These are phyloP conservation scores for Venturia aucupariae DNA, from an alignment of 2,329 filamentous ascomycete genomes.

Conservation along the genomic window DNA sequence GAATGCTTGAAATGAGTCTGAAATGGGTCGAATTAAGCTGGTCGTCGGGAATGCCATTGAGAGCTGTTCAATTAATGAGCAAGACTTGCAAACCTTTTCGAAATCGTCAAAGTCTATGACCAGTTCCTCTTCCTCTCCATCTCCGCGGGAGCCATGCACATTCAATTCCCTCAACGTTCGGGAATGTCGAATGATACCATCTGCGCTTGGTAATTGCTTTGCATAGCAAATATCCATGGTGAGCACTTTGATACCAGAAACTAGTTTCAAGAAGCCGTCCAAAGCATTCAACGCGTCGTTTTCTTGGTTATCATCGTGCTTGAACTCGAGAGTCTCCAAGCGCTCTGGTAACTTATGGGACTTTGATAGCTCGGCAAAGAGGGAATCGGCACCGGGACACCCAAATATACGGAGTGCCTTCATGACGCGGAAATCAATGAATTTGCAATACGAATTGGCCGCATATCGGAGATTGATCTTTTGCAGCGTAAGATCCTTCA, in stretches of 20 bases:
- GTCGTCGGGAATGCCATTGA: conserved; percentile 39
- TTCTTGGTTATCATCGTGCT: conserved; percentile 39
- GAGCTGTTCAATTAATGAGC: conserved; percentile 35
- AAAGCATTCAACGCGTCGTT: conserved; percentile 38
- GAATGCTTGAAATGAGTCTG: conserved; percentile 34
- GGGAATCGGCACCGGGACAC: conserved; percentile 37
- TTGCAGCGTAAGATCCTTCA: conserved; percentile 37
- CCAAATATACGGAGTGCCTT: conserved; percentile 34
- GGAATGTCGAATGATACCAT: conserved; percentile 36
- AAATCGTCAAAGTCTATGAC: conserved; percentile 37
- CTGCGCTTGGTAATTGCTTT: conserved; percentile 32
- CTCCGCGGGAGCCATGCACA: conserved; percentile 31
- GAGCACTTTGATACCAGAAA: conserved; percentile 35
- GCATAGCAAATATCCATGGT: conserved; percentile 36
- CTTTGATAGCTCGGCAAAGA: conserved; percentile 39
- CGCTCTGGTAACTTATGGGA: conserved; percentile 34
- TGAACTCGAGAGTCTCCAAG: conserved; percentile 37
- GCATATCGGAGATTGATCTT: conserved; percentile 38
- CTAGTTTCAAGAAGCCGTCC: conserved; percentile 39
- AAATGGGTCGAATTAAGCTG: conserved; percentile 33
- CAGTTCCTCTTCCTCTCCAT: conserved; percentile 33
- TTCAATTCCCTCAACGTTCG: conserved; percentile 37
- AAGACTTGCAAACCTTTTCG: conserved; percentile 37
- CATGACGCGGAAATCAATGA: conserved; percentile 37
- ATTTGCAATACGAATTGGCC: conserved; percentile 39